Conservation (phyloP, 805 yeast genomes). For the Wickerhamomyces hampshirensis region DNA sequence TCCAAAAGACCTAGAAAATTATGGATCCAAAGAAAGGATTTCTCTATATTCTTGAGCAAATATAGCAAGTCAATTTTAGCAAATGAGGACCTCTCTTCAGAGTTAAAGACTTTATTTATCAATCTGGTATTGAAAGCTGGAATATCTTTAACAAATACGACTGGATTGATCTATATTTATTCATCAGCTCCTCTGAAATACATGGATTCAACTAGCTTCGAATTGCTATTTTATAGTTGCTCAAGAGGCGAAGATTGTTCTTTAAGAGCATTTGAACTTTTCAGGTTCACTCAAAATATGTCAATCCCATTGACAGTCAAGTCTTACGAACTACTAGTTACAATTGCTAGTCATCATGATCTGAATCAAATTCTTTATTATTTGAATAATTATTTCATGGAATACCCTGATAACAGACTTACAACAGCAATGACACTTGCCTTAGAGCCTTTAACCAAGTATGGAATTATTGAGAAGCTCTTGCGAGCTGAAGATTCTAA, state of each 20-base stretch:
- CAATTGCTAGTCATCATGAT: too few relatives aligned
- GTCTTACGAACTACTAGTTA: too few relatives aligned
- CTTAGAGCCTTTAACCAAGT: too few relatives aligned
- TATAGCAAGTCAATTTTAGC: conserved; percentile 1
- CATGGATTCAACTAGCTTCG: background rate
- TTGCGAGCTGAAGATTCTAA: too few relatives aligned
- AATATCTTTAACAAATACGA: conserved; percentile 10
- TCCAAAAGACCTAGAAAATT: conserved; percentile 3
- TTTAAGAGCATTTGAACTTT: background rate
- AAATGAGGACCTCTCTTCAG: background rate
- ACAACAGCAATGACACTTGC: too few relatives aligned
- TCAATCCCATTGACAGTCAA: too few relatives aligned
- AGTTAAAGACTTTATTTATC: conserved; percentile 6
- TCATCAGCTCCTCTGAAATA: background rate
- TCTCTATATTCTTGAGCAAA: background rate
- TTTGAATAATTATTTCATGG: too few relatives aligned
- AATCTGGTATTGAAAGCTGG: conserved; percentile 12
- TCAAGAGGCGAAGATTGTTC: background rate
- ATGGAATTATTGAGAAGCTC: too few relatives aligned
- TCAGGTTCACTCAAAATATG: too few relatives aligned
- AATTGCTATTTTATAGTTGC: background rate
- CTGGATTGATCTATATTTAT: conserved; percentile 18
- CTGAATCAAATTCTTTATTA: too few relatives aligned
- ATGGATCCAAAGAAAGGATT: conserved; percentile 19
- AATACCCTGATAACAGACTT: too few relatives aligned